phyloP scores from a whole-genome alignment of 2,329 filamentous ascomycete genomes.

The Graphiopsis chlorocephala region DNA sequence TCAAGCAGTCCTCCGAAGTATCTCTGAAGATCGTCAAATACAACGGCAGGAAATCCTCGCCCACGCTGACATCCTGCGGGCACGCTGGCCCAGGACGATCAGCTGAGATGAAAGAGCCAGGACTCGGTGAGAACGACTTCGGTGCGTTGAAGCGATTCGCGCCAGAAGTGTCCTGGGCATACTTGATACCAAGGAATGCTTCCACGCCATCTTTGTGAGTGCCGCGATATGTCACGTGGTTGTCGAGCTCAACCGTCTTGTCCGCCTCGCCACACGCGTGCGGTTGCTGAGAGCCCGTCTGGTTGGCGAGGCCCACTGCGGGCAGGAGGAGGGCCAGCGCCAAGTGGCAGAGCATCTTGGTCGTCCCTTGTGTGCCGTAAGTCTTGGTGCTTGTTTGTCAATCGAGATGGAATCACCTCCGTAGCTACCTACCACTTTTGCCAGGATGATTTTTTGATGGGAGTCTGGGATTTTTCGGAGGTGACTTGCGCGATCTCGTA shows the following conservation, averaged over 20 bases:
- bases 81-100: slow-evolving; percentile 32
- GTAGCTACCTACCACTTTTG: not conserved
- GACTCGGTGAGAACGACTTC: slow-evolving; percentile 21
- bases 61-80: slow-evolving; percentile 23
- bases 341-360: slow-evolving; percentile 1
- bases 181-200: slow-evolving; percentile 35
- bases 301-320: not conserved
- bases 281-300: not conserved
- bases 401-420: not conserved
- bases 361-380: not conserved
- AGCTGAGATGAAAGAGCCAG: slow-evolving; percentile 30
- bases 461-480: not conserved
- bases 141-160: slow-evolving; percentile 34
- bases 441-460: not conserved
- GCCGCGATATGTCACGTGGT: slow-evolving; percentile 28
- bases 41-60: slow-evolving; percentile 9
- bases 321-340: not conserved
- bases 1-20: slow-evolving; percentile 32
- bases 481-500: not conserved
- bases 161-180: slow-evolving; percentile 33
- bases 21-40: slow-evolving; percentile 6
- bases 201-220: slow-evolving; percentile 28
- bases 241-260: slow-evolving; percentile 9
- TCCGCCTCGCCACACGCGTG: not conserved
- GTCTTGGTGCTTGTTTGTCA: not conserved